Evolutionary conservation across 2,329 filamentous ascomycete species (phyloP), one percentile per base, ranked within the genome.

Genomic region (Zymoseptoria ardabiliae): DNA sequence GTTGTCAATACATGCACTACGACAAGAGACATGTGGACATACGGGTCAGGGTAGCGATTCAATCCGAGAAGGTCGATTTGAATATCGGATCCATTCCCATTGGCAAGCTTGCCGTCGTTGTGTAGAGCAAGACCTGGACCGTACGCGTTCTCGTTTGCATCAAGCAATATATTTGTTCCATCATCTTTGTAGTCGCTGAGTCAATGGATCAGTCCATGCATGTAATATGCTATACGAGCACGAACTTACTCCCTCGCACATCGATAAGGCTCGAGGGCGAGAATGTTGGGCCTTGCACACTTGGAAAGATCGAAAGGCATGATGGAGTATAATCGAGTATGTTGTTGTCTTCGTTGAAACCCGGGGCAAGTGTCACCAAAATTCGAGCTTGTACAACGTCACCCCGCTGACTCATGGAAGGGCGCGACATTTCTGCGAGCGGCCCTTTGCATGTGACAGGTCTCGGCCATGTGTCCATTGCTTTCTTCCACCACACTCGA

Each of bases 131-230:
- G 78, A 1, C 90, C 88, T 0, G 94, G 93, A 0, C 94, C 94
- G 70, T 88, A 97, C 61, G 94, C 91, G 72, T 99, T 99, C 78
- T 99, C 94, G 71, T 99, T 99, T 68, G 94, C 94, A 73, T 99
- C 94, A 66, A 99, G 88, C 56, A 99, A 87, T 69, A 97, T 86
- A 71, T 97, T 97, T 60, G 86, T 93, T 67, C 94, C 94, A 73
- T 99, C 89, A 74, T 99, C 93, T 79, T 99, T 97, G 83, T 99
- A 97, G 82, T 99, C 94, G 78, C 71, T 72, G 20, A 50, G 56
- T 22, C 21, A 30, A 48, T 41, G n/a, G 30, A 53, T 69, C 56
- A 67, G 65, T 57, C 57, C 61, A 63, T 61, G 55, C 23, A 50
- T 41, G 19, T 53, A 19, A 54, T 11, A 41, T 22, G 22, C 30